These are phyloP conservation scores for Conticribra weissflogii DNA, from an alignment of 108 stramenopile genomes.

Conservation along the genomic window DNA sequence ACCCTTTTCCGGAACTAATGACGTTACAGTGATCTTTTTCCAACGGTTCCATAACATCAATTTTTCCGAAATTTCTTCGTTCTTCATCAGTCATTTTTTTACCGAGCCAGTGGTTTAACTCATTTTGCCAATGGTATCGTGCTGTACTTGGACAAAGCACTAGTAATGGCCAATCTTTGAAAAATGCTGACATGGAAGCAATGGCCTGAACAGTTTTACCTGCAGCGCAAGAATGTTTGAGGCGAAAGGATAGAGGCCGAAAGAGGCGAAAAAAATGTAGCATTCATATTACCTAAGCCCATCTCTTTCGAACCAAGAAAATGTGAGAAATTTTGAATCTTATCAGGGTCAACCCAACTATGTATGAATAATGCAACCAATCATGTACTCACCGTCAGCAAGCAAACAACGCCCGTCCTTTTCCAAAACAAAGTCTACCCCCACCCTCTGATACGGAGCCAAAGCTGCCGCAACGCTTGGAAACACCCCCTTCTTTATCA, in stretches of 20 bases:
- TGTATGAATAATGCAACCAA: too few species aligned
- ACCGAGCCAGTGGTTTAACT: conserved; percentile 89
- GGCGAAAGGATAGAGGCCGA: too few species aligned
- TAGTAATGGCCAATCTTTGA: conserved; percentile 90
- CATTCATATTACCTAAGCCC: too few species aligned
- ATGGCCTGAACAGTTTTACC: conserved; percentile 93
- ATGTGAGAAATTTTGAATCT: too few species aligned
- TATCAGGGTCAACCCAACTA: too few species aligned
- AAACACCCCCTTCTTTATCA: conserved; percentile 66
- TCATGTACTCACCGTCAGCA: too few species aligned
- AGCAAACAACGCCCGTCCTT: conserved; percentile 82
- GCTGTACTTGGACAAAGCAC: conserved; percentile 91
- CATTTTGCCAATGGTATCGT: conserved; percentile 94
- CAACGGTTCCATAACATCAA: conserved; percentile 20
- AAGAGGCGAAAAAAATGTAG: too few species aligned
- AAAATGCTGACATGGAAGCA: conserved; percentile 82
- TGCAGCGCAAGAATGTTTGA: too few species aligned
- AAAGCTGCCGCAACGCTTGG: conserved; percentile 59
- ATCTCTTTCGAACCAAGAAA: too few species aligned
- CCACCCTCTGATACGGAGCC: conserved; percentile 86
- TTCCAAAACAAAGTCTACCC: conserved; percentile 84
- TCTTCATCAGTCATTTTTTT: conserved; percentile 6
- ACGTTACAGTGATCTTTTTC: conserved; percentile 71
- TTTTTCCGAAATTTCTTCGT: background rate
- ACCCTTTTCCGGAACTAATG: conserved; percentile 65